Evolutionary conservation across 331 rosid genomes (phyloP).

Genomic region (Malus hybrid): DNA sequence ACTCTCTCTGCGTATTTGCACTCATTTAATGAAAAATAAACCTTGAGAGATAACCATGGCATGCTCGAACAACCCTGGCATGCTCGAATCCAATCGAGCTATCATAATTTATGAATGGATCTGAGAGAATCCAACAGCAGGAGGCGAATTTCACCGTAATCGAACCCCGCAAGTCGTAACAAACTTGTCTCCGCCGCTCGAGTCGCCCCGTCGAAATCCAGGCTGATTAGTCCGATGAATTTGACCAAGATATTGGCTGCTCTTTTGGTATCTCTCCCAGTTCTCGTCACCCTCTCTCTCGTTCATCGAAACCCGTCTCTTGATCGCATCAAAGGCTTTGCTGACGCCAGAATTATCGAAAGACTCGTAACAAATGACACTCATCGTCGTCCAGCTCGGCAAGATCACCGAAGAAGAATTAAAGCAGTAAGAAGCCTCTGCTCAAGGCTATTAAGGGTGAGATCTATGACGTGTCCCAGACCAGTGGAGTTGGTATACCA

Average conservation of each 20-base stretch:
- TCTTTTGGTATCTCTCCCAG: slow-evolving; percentile 17
- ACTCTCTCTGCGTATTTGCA: neutral
- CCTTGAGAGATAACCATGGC: neutral
- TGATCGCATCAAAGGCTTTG: slow-evolving; percentile 19
- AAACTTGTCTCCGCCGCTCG: neutral
- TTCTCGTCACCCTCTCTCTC: slow-evolving; percentile 18
- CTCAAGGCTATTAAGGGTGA: too few species aligned
- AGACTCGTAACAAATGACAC: neutral
- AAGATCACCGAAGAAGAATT: too few species aligned
- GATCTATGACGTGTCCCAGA: too few species aligned
- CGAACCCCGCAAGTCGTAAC: neutral
- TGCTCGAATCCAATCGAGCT: neutral
- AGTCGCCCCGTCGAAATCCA: neutral
- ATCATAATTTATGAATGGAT: slow-evolving; percentile 10
- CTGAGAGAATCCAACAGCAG: slow-evolving; percentile 4
- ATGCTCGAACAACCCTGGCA: neutral
- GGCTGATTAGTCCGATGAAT: slow-evolving; percentile 4
- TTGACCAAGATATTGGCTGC: slow-evolving; percentile 20
- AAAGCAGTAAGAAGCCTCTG: too few species aligned
- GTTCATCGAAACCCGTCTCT: slow-evolving; percentile 16
- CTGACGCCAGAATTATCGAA: slow-evolving; percentile 22
- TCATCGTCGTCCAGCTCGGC: neutral
- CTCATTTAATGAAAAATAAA: neutral
- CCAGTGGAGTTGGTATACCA: too few species aligned
- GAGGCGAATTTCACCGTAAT: neutral